These are phyloP conservation scores for Inosperma sp. DNA, from an alignment of 768 basidiomycete species.

Conservation along the genomic window DNA sequence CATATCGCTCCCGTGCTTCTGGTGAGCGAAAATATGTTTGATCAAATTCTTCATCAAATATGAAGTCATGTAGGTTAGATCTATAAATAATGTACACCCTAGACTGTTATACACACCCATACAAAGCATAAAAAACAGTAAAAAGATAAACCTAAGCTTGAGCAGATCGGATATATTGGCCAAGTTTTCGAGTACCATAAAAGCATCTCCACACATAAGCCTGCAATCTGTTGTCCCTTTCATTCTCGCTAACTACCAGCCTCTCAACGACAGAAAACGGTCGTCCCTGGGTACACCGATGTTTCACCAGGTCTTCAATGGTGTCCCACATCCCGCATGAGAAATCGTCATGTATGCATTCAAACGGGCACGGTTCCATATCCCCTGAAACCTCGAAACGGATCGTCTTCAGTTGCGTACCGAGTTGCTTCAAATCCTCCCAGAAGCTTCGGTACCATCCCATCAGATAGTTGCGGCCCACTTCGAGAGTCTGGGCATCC, in stretches of 20 bases:
- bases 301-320: constrained; percentile 1
- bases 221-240: neutral
- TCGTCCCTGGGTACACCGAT: neutral
- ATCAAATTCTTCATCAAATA: no score
- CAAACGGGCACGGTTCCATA: neutral
- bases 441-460: constrained; percentile 1
- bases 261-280: constrained; percentile 3
- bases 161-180: neutral
- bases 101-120: no score
- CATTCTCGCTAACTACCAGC: neutral
- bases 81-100: no score
- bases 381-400: constrained; percentile 3
- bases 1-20: no score
- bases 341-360: neutral
- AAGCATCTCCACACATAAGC: neutral
- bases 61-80: no score
- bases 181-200: constrained; percentile 1
- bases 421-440: constrained; percentile 1
- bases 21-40: no score
- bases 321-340: neutral
- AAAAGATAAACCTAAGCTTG: neutral
- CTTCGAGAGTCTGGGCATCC: neutral
- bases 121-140: no score
- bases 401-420: neutral
- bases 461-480: neutral